Conservation (phyloP, 2,329 filamentous ascomycete genomes). For the Scorias spongiosa region DNA sequence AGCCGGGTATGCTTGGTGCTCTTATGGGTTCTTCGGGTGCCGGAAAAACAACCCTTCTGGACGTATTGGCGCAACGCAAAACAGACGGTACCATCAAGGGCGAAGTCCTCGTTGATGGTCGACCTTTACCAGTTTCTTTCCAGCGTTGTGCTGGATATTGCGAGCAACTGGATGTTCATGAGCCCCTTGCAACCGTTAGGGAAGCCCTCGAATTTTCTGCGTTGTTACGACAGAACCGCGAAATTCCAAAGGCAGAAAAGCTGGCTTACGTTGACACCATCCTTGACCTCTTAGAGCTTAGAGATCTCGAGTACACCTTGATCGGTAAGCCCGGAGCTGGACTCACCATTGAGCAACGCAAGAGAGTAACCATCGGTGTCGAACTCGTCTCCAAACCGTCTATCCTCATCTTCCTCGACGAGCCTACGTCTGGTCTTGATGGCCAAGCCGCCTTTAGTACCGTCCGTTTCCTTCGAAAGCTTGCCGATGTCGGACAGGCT, state of each 20-base stretch:
- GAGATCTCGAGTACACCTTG: constrained; percentile 48
- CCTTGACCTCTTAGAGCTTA: constrained; percentile 48
- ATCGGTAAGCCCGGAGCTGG: constrained; percentile 46
- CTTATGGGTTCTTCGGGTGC: constrained; percentile 65
- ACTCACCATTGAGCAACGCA: constrained; percentile 37
- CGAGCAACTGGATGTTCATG: constrained; percentile 53
- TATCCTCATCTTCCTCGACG: constrained; percentile 50
- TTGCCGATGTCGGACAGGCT: constrained; percentile 51
- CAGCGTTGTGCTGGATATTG: constrained; percentile 40
- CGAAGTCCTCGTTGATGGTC: constrained; percentile 31
- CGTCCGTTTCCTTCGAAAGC: constrained; percentile 49
- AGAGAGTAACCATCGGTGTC: constrained; percentile 41
- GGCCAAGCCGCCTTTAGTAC: constrained; percentile 53
- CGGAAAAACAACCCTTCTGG: constrained; percentile 25
- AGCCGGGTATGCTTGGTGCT: constrained; percentile 61
- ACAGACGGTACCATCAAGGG: constrained; percentile 30
- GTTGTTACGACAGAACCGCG: constrained; percentile 44
- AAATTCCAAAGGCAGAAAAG: constrained; percentile 45
- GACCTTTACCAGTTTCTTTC: constrained; percentile 27
- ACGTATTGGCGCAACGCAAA: constrained; percentile 29
- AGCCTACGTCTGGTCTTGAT: constrained; percentile 41
- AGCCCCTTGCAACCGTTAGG: constrained; percentile 49
- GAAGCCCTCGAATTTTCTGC: constrained; percentile 54
- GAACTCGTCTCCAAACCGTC: constrained; percentile 43
- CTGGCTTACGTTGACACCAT: constrained; percentile 53